Base-by-base conservation (phyloP, 306 rosid genomes). In the Gillenia trifoliata region DNA sequence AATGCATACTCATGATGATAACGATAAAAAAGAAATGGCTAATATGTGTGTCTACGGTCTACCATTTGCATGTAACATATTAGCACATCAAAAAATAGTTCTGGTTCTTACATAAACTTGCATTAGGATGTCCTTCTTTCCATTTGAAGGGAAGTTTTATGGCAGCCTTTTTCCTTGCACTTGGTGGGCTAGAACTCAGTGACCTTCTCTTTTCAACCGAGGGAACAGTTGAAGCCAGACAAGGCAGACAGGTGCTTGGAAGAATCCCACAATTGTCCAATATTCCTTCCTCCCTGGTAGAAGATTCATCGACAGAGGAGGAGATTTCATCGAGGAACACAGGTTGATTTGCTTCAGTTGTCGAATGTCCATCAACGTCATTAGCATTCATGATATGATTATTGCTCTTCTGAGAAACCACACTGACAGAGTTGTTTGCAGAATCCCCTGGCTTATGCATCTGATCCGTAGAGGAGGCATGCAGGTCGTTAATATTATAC, bases 211-310 rank as follows among this genome's bases (percentile, higher is more conserved):
- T 94, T 52, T 91, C 98, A 19, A 87, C 43, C 0, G 94, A 77
- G 54, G 88, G 81, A 61, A 87, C 67, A 8, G 91, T 85, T 23
- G 99, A 87, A 57, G 88, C 89, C 80, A 95, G 97, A 82, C 92
- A 95, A 16, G 99, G 97, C 82, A 95, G 85, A 77, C 99, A 95
- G 77, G 83, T 87, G 83, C 83, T 85, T 15, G 97, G 93, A 68
- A 90, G 82, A 84, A 94, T 94, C 79, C 97, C 97, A 74, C 99
- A 94, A 64, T 90, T 84, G 41, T 95, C 96, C 81, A 92, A 59
- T 45, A 89, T 20, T 30, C 89, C 89, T 29, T 79, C 90, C 33
- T 81, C 98, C 83, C 83, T 90, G 74, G 79, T 79, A 31, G 91
- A 82, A 77, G 74, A 83, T 9, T 86, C 93, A 54, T 89, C 97